Conservation (phyloP, 352 stramenopile species). For the Nannochloropsis limnetica region DNA sequence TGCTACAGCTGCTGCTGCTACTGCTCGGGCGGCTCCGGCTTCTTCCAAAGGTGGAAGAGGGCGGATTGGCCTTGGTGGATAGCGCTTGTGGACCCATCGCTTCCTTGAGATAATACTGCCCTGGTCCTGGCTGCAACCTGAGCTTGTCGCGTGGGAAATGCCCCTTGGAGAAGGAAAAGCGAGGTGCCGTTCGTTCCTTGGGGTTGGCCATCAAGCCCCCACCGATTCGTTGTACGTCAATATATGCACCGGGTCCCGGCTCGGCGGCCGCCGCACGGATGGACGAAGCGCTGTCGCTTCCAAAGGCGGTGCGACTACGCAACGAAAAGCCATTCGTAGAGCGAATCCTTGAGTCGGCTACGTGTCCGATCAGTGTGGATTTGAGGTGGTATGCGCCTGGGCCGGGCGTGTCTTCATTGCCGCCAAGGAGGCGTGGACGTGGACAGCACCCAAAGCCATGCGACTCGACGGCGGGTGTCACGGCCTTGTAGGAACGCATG, state of each 20-base stretch:
- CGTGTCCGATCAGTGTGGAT: neutral
- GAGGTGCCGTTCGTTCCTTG: neutral
- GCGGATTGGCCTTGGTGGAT: neutral
- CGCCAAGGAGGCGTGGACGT: neutral
- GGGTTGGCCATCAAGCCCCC: neutral
- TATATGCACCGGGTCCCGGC: neutral
- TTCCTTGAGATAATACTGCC: constrained; percentile 3
- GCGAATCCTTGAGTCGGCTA: constrained; percentile 10
- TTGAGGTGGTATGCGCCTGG: constrained; percentile 13
- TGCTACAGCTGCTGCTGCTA: neutral
- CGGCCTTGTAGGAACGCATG: neutral
- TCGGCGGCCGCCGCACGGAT: neutral
- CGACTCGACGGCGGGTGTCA: neutral
- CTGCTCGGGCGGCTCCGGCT: neutral
- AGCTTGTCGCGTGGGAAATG: neutral
- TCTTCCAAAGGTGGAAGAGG: neutral
- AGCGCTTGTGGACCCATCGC: neutral
- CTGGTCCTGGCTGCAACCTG: neutral
- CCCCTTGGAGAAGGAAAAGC: constrained; percentile 8
- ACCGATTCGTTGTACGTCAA: neutral
- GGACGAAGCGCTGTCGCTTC: neutral
- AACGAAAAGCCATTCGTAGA: neutral
- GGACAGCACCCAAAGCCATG: constrained; percentile 7
- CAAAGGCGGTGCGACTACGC: neutral
- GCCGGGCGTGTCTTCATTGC: neutral